Base-by-base conservation (phyloP, 73 alveolate species). In the Blepharisma japonicum region DNA sequence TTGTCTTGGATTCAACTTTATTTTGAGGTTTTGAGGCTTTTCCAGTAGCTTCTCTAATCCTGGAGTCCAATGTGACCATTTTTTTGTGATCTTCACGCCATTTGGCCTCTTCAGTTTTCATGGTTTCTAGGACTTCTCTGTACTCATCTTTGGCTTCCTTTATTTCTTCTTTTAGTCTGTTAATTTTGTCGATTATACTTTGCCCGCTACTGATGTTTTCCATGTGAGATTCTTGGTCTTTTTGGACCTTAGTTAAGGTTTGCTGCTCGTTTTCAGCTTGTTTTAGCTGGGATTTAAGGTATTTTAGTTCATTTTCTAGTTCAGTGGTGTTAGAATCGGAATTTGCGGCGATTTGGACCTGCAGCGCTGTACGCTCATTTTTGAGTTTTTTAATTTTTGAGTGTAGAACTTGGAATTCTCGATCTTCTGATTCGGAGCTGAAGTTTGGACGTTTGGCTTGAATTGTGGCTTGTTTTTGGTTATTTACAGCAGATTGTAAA, bases 361-460 rank as follows among this genome's bases (percentile, higher is more conserved):
- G 14, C 14, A 61, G 74, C 47, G 74, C 14, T n/a, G 14, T 1
- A 14, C 74, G 14, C 5, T 61, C 74, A 14, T 61, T 61, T 61
- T 61, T 61, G 18, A 61, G 74, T 61, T 61, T 61, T 25, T 61
- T n/a, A 2, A 61, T n/a, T 61, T 61, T 61, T n/a, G 11, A 14
- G 23, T 61, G 74, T 9, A 61, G 48, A 61, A 39, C 74, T 61
- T 61, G 14, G 14, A 61, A 14, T 8, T n/a, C 23, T 39, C 23
- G 47, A 25, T 61, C 74, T 61, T 61, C 74, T 14, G 14, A 9
- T 14, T 61, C 74, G 2, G n/a, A n/a, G 5, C 74, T 61, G 47
- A 61, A 61, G 47, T 61, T 61, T 14, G 74, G 74, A 61, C 74
- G 74, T 61, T 61, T 61, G 18, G 18, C 18, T 61, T 61, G 74